Evolutionary conservation across 139 green algal genomes (phyloP).

Genomic region (Raphidocelis subcapitata): DNA sequence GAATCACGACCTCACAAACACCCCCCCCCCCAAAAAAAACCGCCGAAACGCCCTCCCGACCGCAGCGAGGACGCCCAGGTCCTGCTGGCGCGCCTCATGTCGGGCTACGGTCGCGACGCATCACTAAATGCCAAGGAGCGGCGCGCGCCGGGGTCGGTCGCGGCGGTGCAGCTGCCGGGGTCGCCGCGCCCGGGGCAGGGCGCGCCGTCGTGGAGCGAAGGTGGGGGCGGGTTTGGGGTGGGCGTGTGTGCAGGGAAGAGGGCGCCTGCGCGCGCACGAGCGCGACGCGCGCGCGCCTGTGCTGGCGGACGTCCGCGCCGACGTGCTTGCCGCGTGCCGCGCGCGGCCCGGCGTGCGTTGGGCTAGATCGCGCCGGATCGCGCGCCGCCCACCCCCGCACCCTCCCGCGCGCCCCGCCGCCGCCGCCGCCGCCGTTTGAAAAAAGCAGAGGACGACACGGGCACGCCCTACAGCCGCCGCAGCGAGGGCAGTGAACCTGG

Average conservation of each 20-base stretch:
- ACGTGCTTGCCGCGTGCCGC: no score
- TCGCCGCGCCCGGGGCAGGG: not conserved
- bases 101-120: slow-evolving; percentile 19
- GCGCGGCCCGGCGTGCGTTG: no score
- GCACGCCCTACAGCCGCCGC: slow-evolving; percentile 30
- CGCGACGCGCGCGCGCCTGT: no score
- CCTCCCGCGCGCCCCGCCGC: not conserved
- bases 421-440: no score
- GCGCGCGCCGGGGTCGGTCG: slow-evolving; percentile 18
- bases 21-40: no score
- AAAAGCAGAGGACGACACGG: slow-evolving; percentile 19
- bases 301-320: no score
- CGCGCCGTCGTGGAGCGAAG: slow-evolving; percentile 15
- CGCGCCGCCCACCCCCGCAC: no score
- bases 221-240: not conserved
- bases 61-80: slow-evolving; percentile 27
- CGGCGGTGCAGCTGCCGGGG: slow-evolving; percentile 14
- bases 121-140: slow-evolving; percentile 26
- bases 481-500: slow-evolving; percentile 23
- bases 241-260: not conserved
- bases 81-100: slow-evolving; percentile 23
- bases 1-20: no score
- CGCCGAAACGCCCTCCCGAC: no score
- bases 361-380: no score
- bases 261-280: not conserved